phyloP scores from a whole-genome alignment of 495 filamentous ascomycete species.

The Penicillium longicatenatum region DNA sequence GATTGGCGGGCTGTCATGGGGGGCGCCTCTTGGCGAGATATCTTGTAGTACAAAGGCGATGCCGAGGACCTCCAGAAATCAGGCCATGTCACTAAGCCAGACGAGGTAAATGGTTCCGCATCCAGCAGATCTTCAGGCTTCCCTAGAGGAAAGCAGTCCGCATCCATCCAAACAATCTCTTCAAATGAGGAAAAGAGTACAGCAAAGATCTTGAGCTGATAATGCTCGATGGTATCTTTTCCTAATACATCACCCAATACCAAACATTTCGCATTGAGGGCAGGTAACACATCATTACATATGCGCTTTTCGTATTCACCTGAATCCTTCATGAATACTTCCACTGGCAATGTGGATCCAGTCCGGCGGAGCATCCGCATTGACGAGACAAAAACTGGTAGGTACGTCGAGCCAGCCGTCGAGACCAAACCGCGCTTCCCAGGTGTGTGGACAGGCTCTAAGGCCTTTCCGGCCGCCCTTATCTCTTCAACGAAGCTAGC shows the following conservation, averaged over 20 bases:
- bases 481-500: constrained; percentile 44
- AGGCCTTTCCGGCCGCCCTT: constrained; percentile 24
- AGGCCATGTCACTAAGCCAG: constrained; percentile 61
- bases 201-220: constrained; percentile 63
- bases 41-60: constrained; percentile 55
- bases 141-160: constrained; percentile 56
- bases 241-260: constrained; percentile 48
- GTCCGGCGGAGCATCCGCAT: constrained; percentile 60
- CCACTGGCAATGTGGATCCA: constrained; percentile 57
- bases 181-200: constrained; percentile 63
- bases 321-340: constrained; percentile 57
- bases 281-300: constrained; percentile 54
- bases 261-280: constrained; percentile 54
- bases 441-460: constrained; percentile 44
- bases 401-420: constrained; percentile 46
- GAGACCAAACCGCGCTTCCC: constrained; percentile 59
- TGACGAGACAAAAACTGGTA: constrained; percentile 52
- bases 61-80: constrained; percentile 61
- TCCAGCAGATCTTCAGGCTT: constrained; percentile 54
- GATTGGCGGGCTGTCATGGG: constrained; percentile 43
- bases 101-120: constrained; percentile 52
- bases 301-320: constrained; percentile 52
- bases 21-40: constrained; percentile 49
- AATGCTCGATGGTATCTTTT: constrained; percentile 44
- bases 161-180: constrained; percentile 63